Base-by-base conservation (phyloP, 257 asterid genomes). In the Solanum medicagineum region DNA sequence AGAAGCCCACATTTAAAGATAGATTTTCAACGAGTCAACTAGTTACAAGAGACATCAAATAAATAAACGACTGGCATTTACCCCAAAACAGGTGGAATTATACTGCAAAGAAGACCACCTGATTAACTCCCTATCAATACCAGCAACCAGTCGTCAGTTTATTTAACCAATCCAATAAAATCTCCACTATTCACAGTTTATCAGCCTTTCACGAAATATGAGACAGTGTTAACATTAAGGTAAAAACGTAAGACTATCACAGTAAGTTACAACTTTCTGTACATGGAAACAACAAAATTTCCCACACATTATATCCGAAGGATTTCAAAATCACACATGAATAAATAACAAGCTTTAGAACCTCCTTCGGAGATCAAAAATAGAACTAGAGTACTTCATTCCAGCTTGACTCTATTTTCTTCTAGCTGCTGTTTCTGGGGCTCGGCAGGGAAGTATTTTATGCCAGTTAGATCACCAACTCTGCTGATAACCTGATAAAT, bases 361-460 rank as follows among this genome's bases (percentile, higher is more conserved):
- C 26, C 88, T 80, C 83, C 85, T 80, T 49, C 20, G 51, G 83
- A 42, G 68, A 74, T 74, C 81, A 36, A 29, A 69, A 56, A 45
- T 26, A 29, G 16, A 79, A 53, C 62, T 51, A 22, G n/a, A 16
- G 29, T 79, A 79, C 63, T 91, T 91, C 88, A 94, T 85, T 93
- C 97, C 86, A 94, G 87, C 93, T 93, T 95, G 59, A 89, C 87
- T 84, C 94, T 75, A 79, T 81, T 92, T 71, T 89, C 95, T 88
- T 93, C 98, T 88, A 90, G 91, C 90, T 92, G 92, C 87, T 88
- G 93, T 88, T 94, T 95, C 80, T 88, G 83, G 15, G 98, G 98
- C 91, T 94, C 99, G 0, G 97, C 94, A 0, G 98, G 98, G 81
- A 94, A 95, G 88, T 95, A 95, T 83, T 95, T 95, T 77, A 95